Conservation (phyloP, 495 filamentous ascomycete genomes). For the Podospora comata region DNA sequence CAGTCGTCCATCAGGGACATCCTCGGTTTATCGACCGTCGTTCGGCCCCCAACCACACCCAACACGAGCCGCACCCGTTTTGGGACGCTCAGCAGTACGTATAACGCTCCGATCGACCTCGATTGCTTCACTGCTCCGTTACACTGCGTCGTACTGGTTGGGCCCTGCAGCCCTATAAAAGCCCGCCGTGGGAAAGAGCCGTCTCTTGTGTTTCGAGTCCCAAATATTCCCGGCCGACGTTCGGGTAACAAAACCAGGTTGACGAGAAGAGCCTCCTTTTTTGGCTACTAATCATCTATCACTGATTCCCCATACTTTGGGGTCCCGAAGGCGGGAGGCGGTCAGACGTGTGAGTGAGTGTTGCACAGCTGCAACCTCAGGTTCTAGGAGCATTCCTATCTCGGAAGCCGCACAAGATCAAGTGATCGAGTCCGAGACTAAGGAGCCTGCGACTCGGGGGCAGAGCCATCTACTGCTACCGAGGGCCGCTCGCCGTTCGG, state of each 20-base stretch:
- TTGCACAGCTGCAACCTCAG: background rate
- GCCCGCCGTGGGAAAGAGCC: background rate
- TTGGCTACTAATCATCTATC: background rate
- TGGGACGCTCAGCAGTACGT: background rate
- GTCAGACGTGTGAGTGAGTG: background rate
- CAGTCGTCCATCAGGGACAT: background rate
- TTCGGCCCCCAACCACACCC: slow-evolving; percentile 7
- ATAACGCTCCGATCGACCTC: background rate
- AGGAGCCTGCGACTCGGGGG: slow-evolving; percentile 1
- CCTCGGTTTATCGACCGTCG: background rate
- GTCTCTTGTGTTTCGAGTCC: background rate
- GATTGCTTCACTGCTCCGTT: background rate
- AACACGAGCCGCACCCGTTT: slow-evolving; percentile 5
- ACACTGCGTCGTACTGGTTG: background rate
- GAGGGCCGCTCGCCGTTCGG: background rate
- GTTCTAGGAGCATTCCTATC: background rate
- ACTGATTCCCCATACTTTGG: background rate
- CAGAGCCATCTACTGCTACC: background rate
- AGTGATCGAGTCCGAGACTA: slow-evolving; percentile 5
- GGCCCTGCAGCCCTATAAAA: slow-evolving; percentile 6
- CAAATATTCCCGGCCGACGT: slow-evolving; percentile 1
- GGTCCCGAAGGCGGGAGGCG: background rate
- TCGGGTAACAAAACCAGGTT: background rate
- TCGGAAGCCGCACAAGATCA: background rate
- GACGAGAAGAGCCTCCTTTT: background rate